phyloP scores from a whole-genome alignment of 768 basidiomycete genomes.

The Pleurotus giganteus region DNA sequence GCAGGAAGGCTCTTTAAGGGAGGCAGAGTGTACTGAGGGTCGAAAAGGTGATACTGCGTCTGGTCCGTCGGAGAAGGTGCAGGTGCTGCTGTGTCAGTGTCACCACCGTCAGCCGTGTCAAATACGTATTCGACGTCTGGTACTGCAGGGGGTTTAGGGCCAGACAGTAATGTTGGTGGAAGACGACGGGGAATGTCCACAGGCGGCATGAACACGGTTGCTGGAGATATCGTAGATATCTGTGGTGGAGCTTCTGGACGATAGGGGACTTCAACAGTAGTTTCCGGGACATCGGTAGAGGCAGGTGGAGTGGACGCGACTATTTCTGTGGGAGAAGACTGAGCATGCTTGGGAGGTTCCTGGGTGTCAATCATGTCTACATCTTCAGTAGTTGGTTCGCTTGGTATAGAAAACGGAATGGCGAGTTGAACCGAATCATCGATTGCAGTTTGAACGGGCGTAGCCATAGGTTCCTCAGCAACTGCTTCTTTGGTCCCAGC shows the following conservation, averaged over 20 bases:
- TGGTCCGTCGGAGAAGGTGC: constrained; percentile 12
- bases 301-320: not conserved
- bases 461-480: not conserved
- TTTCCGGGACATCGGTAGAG: constrained; percentile 18
- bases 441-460: not conserved
- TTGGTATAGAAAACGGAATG: not conserved
- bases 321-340: not conserved
- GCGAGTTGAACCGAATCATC: not conserved
- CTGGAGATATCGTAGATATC: constrained; percentile 23
- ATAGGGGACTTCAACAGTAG: constrained; percentile 16
- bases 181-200: constrained; percentile 31
- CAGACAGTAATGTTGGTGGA: constrained; percentile 19
- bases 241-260: constrained; percentile 22
- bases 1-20: constrained; percentile 45
- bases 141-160: constrained; percentile 21
- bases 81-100: constrained; percentile 16
- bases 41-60: constrained; percentile 30
- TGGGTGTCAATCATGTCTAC: not conserved
- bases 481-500: not conserved
- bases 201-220: constrained; percentile 27
- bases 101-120: constrained; percentile 18
- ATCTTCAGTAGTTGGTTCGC: not conserved
- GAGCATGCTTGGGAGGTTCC: not conserved
- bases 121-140: not conserved
- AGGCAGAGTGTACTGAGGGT: constrained; percentile 45